Evolutionary conservation across 2,329 filamentous ascomycete species (phyloP).

Genomic region (Coniosporium tulheliwenetii): DNA sequence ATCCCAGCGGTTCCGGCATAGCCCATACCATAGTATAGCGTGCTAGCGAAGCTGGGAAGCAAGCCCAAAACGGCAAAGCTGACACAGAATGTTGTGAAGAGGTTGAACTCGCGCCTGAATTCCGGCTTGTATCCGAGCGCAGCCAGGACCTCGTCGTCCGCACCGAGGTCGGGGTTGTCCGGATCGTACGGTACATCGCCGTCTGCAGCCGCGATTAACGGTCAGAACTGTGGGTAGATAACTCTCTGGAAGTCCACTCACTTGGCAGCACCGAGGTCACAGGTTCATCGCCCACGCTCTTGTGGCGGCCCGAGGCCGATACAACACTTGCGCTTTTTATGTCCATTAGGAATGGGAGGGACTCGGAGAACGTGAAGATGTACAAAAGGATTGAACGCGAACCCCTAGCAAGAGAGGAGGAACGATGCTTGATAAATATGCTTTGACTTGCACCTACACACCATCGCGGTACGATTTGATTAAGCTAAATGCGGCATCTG

Average conservation of each 20-base stretch:
- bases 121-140: slow-evolving; percentile 48
- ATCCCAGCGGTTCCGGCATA: slow-evolving; percentile 38
- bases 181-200: slow-evolving; percentile 33
- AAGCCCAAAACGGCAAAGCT: slow-evolving; percentile 58
- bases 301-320: slow-evolving; percentile 8
- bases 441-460: too few species aligned
- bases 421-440: too few species aligned
- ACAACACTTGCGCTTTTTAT: slow-evolving; percentile 6
- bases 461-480: too few species aligned
- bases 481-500: too few species aligned
- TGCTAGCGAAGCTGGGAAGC: slow-evolving; percentile 55
- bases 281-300: slow-evolving; percentile 30
- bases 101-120: slow-evolving; percentile 54
- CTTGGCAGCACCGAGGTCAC: slow-evolving; percentile 34
- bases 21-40: slow-evolving; percentile 53
- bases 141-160: slow-evolving; percentile 46
- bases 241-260: slow-evolving; percentile 5
- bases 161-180: slow-evolving; percentile 24
- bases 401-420: too few species aligned
- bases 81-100: slow-evolving; percentile 62
- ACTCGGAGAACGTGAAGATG: too few species aligned
- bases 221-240: not conserved
- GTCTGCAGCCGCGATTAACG: slow-evolving; percentile 5
- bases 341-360: slow-evolving; percentile 2
- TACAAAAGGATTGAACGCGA: too few species aligned